These are phyloP conservation scores for Zostera marina DNA, from an alignment of 116 monocot genomes.

Conservation along the genomic window DNA sequence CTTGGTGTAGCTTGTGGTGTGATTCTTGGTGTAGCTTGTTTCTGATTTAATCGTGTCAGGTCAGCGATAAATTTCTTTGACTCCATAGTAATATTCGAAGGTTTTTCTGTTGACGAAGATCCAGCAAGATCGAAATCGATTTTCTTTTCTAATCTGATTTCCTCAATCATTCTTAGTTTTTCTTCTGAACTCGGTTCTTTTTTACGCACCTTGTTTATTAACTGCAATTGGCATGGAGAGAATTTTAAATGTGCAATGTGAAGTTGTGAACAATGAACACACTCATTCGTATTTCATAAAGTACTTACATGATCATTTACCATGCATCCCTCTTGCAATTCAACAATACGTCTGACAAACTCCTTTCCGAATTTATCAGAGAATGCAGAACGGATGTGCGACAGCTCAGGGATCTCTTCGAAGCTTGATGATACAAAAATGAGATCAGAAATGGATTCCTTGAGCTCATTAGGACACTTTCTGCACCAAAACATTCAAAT, in stretches of 20 bases:
- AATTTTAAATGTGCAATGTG: background rate
- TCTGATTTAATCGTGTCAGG: conserved; percentile 1
- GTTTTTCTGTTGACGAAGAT: conserved; percentile 1
- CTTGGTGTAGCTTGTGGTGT: conserved; percentile 4
- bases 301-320: conserved; percentile 37
- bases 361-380: conserved; percentile 44
- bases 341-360: conserved; percentile 29
- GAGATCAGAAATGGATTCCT: conserved; percentile 45
- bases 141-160: conserved; percentile 2
- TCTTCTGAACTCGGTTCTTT: conserved; percentile 1
- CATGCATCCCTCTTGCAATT: conserved; percentile 35
- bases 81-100: background rate
- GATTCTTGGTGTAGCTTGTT: background rate
- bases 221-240: background rate
- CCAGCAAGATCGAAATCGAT: conserved; percentile 1
- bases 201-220: conserved; percentile 3
- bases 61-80: conserved; percentile 1
- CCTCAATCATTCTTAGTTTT: background rate
- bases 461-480: conserved; percentile 72
- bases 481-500: conserved; percentile 7
- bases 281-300: background rate
- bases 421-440: conserved; percentile 45
- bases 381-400: conserved; percentile 30
- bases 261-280: too few relatives aligned
- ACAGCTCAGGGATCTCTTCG: conserved; percentile 56